phyloP scores from a whole-genome alignment of 1,139 yeast genomes.

The Geotrichum restrictum region DNA sequence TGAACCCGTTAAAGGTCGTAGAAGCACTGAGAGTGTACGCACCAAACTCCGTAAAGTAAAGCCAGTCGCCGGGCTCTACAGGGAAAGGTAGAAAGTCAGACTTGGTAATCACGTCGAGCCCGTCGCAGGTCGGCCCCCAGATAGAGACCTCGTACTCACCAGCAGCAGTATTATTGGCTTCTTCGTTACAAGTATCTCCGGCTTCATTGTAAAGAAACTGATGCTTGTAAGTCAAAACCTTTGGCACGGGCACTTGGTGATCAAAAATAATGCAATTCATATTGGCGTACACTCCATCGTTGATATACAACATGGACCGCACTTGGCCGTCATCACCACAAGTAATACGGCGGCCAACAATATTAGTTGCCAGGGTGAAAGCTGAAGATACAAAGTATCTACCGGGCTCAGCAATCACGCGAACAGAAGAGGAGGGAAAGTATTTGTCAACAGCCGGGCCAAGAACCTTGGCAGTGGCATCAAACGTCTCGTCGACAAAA shows the following conservation, averaged over 20 bases:
- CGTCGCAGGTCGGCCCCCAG: constrained; percentile 99
- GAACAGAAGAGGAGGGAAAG: constrained; percentile 53
- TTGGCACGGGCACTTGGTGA: constrained; percentile 76
- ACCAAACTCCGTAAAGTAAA: constrained; percentile 77
- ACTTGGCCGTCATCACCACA: constrained; percentile 32
- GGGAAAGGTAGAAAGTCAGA: constrained; percentile 53
- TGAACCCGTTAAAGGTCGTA: constrained; percentile 81
- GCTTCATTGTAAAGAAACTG: constrained; percentile 46
- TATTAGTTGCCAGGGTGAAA: constrained; percentile 77
- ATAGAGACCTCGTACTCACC: constrained; percentile 48
- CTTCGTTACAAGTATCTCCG: too few relatives aligned
- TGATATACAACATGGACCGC: constrained; percentile 62
- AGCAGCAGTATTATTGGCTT: constrained; percentile 23
- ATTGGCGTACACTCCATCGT: constrained; percentile 95
- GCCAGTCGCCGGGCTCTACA: constrained; percentile 85
- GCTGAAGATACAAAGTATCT: constrained; percentile 83
- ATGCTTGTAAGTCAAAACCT: constrained; percentile 53
- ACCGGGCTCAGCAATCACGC: constrained; percentile 90
- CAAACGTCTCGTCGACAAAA: constrained; percentile 66
- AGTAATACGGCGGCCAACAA: constrained; percentile 70
- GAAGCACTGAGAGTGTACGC: constrained; percentile 95
- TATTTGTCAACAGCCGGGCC: constrained; percentile 51
- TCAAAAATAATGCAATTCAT: constrained; percentile 90
- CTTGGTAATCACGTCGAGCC: constrained; percentile 75
- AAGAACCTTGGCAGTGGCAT: constrained; percentile 57